A percentile compares a stretch with the other conserved stretches of the same genome.
phyloP scores from a whole-genome alignment of 768 basidiomycete species.

The Chiua virens region DNA sequence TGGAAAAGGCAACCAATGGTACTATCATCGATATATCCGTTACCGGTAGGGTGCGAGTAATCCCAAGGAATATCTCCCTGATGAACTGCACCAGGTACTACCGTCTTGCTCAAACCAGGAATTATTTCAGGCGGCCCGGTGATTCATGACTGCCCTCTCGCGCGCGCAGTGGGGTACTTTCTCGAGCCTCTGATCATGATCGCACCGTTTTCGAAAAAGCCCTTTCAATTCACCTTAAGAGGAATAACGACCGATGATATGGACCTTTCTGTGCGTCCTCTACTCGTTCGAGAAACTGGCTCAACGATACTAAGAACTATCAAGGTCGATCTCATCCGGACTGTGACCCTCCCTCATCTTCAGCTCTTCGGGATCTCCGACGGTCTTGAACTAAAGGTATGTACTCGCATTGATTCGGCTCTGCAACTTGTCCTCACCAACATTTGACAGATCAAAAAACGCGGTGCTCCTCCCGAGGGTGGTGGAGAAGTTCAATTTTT shows the following conservation, averaged over 20 bases:
- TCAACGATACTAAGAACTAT: neutral
- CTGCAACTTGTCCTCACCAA: neutral
- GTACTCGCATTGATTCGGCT: conserved; percentile 11
- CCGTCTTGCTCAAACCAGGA: conserved; percentile 89
- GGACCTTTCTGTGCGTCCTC: conserved; percentile 76
- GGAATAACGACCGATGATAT: conserved; percentile 93
- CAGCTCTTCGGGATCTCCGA: conserved; percentile 89
- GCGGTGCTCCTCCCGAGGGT: conserved; percentile 88
- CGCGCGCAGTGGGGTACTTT: conserved; percentile 91
- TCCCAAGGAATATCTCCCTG: neutral
- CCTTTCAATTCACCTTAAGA: conserved; percentile 74
- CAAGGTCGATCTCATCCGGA: conserved; percentile 86
- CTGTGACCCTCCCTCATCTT: conserved; percentile 87
- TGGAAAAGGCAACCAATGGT: conserved; percentile 93
- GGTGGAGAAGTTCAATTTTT: conserved; percentile 93
- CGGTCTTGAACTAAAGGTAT: conserved; percentile 83
- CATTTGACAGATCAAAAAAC: conserved; percentile 77
- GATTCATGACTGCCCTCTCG: conserved; percentile 84
- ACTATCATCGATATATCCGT: conserved; percentile 94
- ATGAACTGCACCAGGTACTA: conserved; percentile 63
- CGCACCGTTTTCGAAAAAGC: conserved; percentile 89
- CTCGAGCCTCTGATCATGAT: conserved; percentile 88
- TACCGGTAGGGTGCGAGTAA: conserved; percentile 60
- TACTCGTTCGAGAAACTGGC: conserved; percentile 12
- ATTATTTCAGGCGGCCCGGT: conserved; percentile 81